Evolutionary conservation across 2,329 filamentous ascomycete species (phyloP), one percentile per base, ranked within the genome.

Genomic region (Calonectria henricotiae): DNA sequence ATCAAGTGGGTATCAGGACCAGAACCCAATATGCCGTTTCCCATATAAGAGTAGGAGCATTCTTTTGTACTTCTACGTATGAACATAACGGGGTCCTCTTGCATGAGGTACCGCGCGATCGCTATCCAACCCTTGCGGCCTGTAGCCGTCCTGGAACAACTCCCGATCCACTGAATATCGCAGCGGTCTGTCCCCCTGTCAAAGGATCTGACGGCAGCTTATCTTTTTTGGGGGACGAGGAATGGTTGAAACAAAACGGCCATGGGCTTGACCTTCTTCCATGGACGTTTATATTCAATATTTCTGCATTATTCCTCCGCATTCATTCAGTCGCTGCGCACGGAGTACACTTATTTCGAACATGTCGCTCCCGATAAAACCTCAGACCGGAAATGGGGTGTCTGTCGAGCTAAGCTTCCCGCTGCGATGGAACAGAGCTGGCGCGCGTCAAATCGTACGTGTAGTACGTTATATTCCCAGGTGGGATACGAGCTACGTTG

Each of bases 191-290:
- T 44, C 46, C 67, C 66, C 67, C 63, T 39, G 54, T 46, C 62
- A 61, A 55, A 69, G 46, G 62, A 69, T 69, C 62, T 69, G 67
- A 65, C 67, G 67, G 62, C 51, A 65, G 51, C 67, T 65, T 69
- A 65, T 69, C 67, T 62, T 17, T 13, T 58, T 58, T 41, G 61
- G 51, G 62, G 61, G 37, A 17, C 13, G 41, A 60, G 32, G 41
- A 54, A 46, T 32, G 35, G 44, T 65, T 46, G 62, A 69, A 69
- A 69, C 67, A 69, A 69, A 58, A 47, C 54, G 62, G 51, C 67
- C 62, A 62, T 43, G 30, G 37, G 15, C 27, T 43, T 5, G 39
- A 37, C 20, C 55, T 54, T 54, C 17, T 46, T 23, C 37, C 12
- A 37, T 54, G 6, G n/a, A 12, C 30, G 17, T 15, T 46, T 32